Base-by-base conservation (phyloP, 495 filamentous ascomycete genomes). In the Saxophila tyrrhenica region DNA sequence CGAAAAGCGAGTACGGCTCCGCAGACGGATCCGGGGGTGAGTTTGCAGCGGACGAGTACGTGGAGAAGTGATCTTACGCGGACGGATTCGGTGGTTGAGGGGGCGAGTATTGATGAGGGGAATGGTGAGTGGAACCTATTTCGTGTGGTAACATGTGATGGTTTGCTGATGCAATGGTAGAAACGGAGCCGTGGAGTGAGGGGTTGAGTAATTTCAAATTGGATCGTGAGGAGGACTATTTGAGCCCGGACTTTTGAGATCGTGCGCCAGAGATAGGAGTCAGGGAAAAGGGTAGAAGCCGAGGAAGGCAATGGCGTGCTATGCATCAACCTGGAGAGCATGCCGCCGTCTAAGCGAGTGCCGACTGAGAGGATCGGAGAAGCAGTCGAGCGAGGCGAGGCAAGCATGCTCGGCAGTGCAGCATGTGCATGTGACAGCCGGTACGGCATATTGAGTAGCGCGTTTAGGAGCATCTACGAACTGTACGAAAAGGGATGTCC, bases 231-330 rank as follows among this genome's bases (percentile, higher is more conserved):
- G 43, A 43, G 16, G 56, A 58, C 45, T 58, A 58, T 20, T 25
- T 58, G 0, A 53, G 43, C 17, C 29, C 42, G 44, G 56, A 58
- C 32, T 58, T 58, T 24, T 58, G 49, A 57, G 19, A 39, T n/a
- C n/a, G n/a, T n/a, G n/a, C n/a, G n/a, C n/a, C n/a, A n/a, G n/a
- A n/a, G n/a, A n/a, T n/a, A n/a, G n/a, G n/a, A n/a, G n/a, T n/a
- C n/a, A n/a, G n/a, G n/a, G n/a, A n/a, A n/a, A n/a, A n/a, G n/a
- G n/a, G n/a, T n/a, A n/a, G n/a, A n/a, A n/a, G n/a, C n/a, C n/a
- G n/a, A n/a, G n/a, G n/a, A n/a, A n/a, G n/a, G n/a, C n/a, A n/a
- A n/a, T n/a, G n/a, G n/a, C n/a, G n/a, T n/a, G n/a, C n/a, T n/a
- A n/a, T n/a, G n/a, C n/a, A n/a, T n/a, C n/a, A n/a, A n/a, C n/a